Base-by-base conservation (phyloP, 768 basidiomycete species). In the Baorangia bicolor region DNA sequence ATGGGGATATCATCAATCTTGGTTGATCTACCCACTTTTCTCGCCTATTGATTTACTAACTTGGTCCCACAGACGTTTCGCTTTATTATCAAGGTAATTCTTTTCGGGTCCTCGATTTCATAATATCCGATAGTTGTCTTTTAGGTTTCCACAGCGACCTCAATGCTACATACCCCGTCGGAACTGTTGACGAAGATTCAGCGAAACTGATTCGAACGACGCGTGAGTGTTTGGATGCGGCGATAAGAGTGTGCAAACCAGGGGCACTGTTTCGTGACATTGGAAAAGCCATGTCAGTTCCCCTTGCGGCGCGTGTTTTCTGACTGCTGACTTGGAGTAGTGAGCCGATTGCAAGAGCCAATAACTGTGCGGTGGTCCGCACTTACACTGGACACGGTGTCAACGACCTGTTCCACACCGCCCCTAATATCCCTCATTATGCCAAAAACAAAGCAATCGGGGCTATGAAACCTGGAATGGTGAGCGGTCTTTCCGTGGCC, bases 1-100 rank as follows among this genome's bases (percentile, higher is more conserved):
- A 98, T 61, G 97, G 97, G 18, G 97, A 99, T 74, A 98, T 98
- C 61, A 77, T 98, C 69, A 99, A 99, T 73, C 85, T 99, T 49
- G 94, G 91, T 88, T 58, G 56, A 78, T 68, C 53, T 49, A 38
- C 56, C 49, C 39, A 53, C 34, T 39, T 50, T 35, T 49, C 40
- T 35, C 53, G 37, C 34, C 56, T 55, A 42, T 46, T 51, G 54
- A 43, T 35, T 58, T 58, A 46, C 66, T 68, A 49, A 67, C 55
- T 30, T 48, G 23, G 35, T 35, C 39, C 35, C 25, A 18, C 59
- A 92, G 94, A 96, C 67, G 81, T 96, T 35, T 80, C 88, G 2
- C 70, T 94, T 11, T 96, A 86, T 72, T 83, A 90, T 64, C 80
- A 90, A 39, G 93, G 93, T 85, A 56, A 50, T 65, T 56, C 38